Evolutionary conservation across 371 early-diverging fungal genomes (phyloP).

Genomic region (Mucor ambiguus): DNA sequence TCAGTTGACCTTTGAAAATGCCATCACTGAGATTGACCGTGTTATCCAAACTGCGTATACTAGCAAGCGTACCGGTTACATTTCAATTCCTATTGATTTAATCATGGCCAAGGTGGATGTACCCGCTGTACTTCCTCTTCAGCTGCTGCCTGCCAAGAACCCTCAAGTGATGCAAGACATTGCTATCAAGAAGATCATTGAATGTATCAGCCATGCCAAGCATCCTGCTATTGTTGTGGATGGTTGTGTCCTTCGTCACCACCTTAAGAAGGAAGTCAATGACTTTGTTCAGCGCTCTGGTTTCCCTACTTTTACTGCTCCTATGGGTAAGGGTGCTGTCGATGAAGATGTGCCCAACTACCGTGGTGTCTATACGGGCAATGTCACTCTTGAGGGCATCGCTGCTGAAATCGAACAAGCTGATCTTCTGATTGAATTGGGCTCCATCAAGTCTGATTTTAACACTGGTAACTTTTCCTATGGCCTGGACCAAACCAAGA

Average conservation of each 20-base stretch:
- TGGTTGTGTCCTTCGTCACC: slow-evolving; percentile 45
- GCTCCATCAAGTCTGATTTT: slow-evolving; percentile 51
- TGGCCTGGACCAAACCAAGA: slow-evolving; percentile 29
- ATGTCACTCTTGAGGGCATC: slow-evolving; percentile 31
- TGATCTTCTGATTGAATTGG: slow-evolving; percentile 50
- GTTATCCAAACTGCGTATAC: slow-evolving; percentile 27
- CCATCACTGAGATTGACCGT: slow-evolving; percentile 47
- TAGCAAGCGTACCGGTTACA: slow-evolving; percentile 44
- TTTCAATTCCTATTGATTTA: slow-evolving; percentile 53
- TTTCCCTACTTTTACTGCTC: slow-evolving; percentile 43
- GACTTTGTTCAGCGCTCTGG: slow-evolving; percentile 39
- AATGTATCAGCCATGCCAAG: slow-evolving; percentile 33
- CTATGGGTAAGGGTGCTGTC: slow-evolving; percentile 54
- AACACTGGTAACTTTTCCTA: slow-evolving; percentile 56
- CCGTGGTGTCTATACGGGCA: slow-evolving; percentile 43
- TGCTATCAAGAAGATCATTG: slow-evolving; percentile 26
- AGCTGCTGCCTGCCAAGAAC: slow-evolving; percentile 21
- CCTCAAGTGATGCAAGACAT: slow-evolving; percentile 29
- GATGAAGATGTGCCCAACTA: slow-evolving; percentile 37
- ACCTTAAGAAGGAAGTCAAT: slow-evolving; percentile 29
- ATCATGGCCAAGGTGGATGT: slow-evolving; percentile 31
- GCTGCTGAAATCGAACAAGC: slow-evolving; percentile 35
- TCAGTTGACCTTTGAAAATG: slow-evolving; percentile 30
- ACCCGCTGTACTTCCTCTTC: slow-evolving; percentile 8
- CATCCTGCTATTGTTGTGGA: slow-evolving; percentile 48